Percentiles rank a stretch among this genome's conserved stretches.
These are phyloP conservation scores for Antitrichia curtipendula DNA, from an alignment of 225 moss, liverwort and hornwort species.

Conservation along the genomic window DNA sequence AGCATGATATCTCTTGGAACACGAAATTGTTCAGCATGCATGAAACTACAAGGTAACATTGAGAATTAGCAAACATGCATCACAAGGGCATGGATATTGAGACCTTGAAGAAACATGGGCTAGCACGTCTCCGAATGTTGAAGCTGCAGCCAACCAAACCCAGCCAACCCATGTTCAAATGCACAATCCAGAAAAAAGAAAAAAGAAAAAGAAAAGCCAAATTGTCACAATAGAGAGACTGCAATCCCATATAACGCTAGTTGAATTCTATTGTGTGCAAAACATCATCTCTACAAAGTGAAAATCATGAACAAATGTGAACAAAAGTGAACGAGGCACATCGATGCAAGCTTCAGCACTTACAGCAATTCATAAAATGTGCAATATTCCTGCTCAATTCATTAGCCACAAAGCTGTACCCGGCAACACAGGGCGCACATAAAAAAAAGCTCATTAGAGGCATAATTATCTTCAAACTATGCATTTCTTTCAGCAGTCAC, in stretches of 20 bases:
- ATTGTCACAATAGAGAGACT: not conserved
- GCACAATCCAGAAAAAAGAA: not conserved
- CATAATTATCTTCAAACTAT: not conserved
- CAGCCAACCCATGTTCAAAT: not conserved
- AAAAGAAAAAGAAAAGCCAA: not conserved
- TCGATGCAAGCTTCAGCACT: not conserved
- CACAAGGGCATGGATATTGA: not conserved
- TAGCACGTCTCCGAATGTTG: conserved; percentile 26
- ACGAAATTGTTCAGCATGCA: not conserved
- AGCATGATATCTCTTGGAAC: not conserved
- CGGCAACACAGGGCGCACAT: not conserved
- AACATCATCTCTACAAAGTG: not conserved
- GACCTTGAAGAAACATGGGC: conserved; percentile 24
- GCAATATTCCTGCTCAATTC: conserved; percentile 15
- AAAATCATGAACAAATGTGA: not conserved
- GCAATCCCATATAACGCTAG: not conserved
- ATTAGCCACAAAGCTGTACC: conserved; percentile 14
- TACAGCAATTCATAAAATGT: conserved; percentile 4
- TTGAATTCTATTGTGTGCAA: not conserved
- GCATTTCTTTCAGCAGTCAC: not conserved
- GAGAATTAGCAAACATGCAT: not conserved
- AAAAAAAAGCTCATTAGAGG: not conserved
- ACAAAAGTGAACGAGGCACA: not conserved
- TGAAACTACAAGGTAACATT: not conserved
- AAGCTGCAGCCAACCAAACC: conserved; percentile 14